Evolutionary conservation across 345 rosid species (phyloP), one percentile per base, ranked within the genome.

Genomic region (Theobroma cacao): DNA sequence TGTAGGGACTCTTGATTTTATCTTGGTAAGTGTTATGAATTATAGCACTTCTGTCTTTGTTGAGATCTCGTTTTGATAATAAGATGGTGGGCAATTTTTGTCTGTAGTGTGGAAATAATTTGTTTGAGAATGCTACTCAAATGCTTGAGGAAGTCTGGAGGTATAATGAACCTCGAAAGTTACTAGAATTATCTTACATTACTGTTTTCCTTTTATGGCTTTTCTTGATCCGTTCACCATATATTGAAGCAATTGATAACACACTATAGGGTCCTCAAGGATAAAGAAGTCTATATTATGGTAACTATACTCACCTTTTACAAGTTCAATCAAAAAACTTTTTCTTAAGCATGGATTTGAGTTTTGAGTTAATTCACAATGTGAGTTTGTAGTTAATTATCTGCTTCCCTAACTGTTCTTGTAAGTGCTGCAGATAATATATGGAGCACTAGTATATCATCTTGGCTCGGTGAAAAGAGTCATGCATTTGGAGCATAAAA

Each of bases 201-300:
- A 1, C 14, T 5, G 12, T 13, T 73, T 55, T 40, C 55, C 64
- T 84, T 86, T 82, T 85, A 80, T 87, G 80, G 82, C 67, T 78
- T 86, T 81, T 84, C 93, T 91, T 92, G 92, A 92, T 89, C 75
- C 74, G 73, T 88, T 87, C 90, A 90, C 85, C 87, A 77, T 85
- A 90, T 90, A 94, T 91, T 91, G 94, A 94, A 89, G 92, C 93
- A 90, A 97, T 92, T 89, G 89, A 87, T 92, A 83, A 82, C 87
- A 91, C 83, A 86, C 93, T 94, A 85, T 92, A 93, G 98, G 97
- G 98, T 93, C 69, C 98, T 94, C 87, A 94, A 89, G 97, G 94
- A 93, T 84, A 82, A 84, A 80, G 98, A 94, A 89, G 88, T 91
- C 63, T 94, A 91, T 83, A 88, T 94, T 80, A 87, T 94, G 90